These are phyloP conservation scores for Solanum hybrid DNA, from an alignment of 305 asterid species.

Conservation along the genomic window DNA sequence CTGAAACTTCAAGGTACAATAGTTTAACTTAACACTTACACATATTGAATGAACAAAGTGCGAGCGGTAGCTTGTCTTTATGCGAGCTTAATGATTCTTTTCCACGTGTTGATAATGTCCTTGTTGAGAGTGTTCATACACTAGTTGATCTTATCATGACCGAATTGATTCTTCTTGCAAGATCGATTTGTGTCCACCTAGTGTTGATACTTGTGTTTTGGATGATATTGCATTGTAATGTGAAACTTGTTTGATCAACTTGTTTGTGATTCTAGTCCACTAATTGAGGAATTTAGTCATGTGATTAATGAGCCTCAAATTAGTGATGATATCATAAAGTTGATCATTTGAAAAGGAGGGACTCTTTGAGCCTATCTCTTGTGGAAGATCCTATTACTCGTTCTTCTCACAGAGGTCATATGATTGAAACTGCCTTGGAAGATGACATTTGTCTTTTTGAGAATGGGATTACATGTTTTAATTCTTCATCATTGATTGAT, in stretches of 20 bases:
- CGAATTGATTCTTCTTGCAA: background rate
- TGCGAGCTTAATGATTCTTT: background rate
- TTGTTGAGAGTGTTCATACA: background rate
- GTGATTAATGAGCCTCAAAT: background rate
- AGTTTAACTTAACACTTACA: no score
- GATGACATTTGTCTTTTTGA: background rate
- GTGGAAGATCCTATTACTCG: background rate
- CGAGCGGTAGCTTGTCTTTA: background rate
- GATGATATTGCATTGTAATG: background rate
- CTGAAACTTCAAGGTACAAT: background rate
- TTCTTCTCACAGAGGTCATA: background rate
- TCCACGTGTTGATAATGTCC: background rate
- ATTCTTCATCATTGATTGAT: background rate
- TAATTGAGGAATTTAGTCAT: background rate
- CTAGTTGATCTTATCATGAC: background rate
- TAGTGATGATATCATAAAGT: background rate
- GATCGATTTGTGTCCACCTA: background rate
- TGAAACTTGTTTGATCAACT: background rate
- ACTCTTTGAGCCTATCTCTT: background rate
- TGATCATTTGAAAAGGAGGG: background rate
- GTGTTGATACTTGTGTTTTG: background rate
- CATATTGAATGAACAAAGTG: background rate
- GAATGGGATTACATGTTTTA: background rate
- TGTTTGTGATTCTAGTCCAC: background rate
- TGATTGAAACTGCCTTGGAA: background rate